Evolutionary conservation across 305 asterid species (phyloP).

Genomic region (Rubia occidens): DNA sequence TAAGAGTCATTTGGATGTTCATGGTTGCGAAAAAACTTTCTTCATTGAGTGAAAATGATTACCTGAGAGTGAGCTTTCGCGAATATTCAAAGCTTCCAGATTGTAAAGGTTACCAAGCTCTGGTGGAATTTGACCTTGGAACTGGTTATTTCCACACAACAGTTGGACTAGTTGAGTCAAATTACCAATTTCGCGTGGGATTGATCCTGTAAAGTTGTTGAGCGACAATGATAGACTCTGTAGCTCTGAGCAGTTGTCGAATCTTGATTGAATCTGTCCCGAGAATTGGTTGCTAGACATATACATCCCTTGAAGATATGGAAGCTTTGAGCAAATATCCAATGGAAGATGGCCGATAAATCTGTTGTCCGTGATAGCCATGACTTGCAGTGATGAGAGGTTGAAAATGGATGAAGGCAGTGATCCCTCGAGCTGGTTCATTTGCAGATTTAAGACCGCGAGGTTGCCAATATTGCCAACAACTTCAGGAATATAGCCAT

Average conservation of each 20-base stretch:
- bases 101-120: neutral
- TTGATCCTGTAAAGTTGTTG: neutral
- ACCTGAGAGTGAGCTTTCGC: neutral
- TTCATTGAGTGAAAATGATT: no score
- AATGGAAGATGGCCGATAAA: neutral
- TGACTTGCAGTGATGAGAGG: neutral
- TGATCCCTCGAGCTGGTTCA: conserved; percentile 15
- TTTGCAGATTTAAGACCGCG: conserved; percentile 5
- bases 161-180: neutral
- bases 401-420: conserved; percentile 11
- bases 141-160: neutral
- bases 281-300: neutral
- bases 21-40: no score
- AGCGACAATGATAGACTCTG: neutral
- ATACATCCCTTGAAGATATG: neutral
- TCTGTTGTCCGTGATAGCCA: neutral
- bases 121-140: neutral
- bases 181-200: neutral
- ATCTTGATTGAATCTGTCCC: neutral
- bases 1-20: no score
- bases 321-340: neutral
- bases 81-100: neutral
- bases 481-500: conserved; percentile 11
- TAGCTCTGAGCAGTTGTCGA: neutral
- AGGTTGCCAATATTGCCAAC: conserved; percentile 6